phyloP scores from a whole-genome alignment of 352 stramenopile genomes.

The Elongisporangium prolatum region DNA sequence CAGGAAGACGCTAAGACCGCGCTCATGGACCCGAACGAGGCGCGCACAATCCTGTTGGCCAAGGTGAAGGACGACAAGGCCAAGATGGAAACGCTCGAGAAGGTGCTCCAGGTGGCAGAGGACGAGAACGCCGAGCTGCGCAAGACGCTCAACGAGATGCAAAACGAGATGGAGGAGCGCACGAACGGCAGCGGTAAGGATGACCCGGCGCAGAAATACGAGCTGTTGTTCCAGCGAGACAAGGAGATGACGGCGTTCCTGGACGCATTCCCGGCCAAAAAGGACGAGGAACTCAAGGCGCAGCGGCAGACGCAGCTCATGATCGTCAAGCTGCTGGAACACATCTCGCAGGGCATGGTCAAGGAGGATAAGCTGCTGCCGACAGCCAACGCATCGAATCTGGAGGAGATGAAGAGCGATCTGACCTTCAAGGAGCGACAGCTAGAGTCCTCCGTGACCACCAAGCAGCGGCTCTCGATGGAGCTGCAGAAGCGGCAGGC shows the following conservation, averaged over 20 bases:
- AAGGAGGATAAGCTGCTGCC: conserved; percentile 80
- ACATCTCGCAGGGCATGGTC: conserved; percentile 72
- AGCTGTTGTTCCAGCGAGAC: conserved; percentile 86
- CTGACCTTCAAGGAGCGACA: conserved; percentile 91
- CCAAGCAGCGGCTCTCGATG: conserved; percentile 80
- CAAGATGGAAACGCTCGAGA: conserved; percentile 76
- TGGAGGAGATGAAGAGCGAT: conserved; percentile 87
- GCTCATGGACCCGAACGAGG: conserved; percentile 88
- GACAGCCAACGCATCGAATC: conserved; percentile 42
- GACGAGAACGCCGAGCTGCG: conserved; percentile 55
- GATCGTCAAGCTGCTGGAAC: conserved; percentile 88
- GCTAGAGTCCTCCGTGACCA: conserved; percentile 87
- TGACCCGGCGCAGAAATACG: conserved; percentile 75
- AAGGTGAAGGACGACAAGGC: conserved; percentile 87
- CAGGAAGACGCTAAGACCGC: conserved; percentile 81
- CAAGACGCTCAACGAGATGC: conserved; percentile 48
- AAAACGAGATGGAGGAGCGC: conserved; percentile 62
- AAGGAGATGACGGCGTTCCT: conserved; percentile 91
- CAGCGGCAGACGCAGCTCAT: conserved; percentile 63
- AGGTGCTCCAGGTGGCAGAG: conserved; percentile 36
- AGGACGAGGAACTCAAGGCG: conserved; percentile 47
- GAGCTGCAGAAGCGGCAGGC: conserved; percentile 85
- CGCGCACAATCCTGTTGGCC: conserved; percentile 65
- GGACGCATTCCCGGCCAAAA: conserved; percentile 74
- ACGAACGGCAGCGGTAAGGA: conserved; percentile 59